Base-by-base conservation (phyloP, 1,284 basidiomycete species). In the Hortiboletus rubellus region DNA sequence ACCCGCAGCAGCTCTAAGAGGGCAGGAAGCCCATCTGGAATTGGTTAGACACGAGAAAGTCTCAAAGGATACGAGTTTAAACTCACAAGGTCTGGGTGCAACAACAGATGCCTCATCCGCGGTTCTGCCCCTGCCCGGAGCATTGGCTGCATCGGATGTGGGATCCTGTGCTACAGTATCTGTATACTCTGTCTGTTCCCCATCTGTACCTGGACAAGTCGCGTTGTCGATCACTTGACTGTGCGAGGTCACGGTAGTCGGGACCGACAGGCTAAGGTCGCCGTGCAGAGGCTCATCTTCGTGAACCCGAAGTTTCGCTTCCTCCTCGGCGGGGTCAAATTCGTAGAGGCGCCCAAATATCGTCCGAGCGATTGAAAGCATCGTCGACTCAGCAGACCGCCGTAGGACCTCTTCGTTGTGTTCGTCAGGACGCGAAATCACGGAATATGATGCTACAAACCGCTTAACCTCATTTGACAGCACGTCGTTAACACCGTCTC, bases 401-500 rank as follows among this genome's bases (percentile, higher is more conserved):
- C 97, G 85, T 18, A 97, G 80, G 55, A 92, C 87, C 74, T 96
- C 94, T 93, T 72, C 33, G 52, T 50, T 50, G n/a, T 62, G 58
- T 49, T 57, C 48, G 51, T 67, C 49, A 61, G 50, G 31, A 46
- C 60, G 66, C 60, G 50, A 52, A 57, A 30, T 31, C 24, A 15
- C n/a, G 40, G 37, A 44, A 50, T 50, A 60, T 33, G 48, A 53
- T 37, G 52, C n/a, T 5, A 81, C 91, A 63, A 64, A 94, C 93
- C 96, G 66, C 92, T 94, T 7, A 98, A 79, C 43, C 97, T 82
- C 81, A 96, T 97, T 71, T 98, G 94, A 73, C 96, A 98, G 64
- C 95, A 95, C 66, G 97, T 98, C 37, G 94, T 97, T 61, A 99
- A 76, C 1, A 97, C 96, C 7, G 96, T 98, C 76, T 99, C 97